Conservation (phyloP, 176 grass and related monocot genomes). For the Raddia guianensis region DNA sequence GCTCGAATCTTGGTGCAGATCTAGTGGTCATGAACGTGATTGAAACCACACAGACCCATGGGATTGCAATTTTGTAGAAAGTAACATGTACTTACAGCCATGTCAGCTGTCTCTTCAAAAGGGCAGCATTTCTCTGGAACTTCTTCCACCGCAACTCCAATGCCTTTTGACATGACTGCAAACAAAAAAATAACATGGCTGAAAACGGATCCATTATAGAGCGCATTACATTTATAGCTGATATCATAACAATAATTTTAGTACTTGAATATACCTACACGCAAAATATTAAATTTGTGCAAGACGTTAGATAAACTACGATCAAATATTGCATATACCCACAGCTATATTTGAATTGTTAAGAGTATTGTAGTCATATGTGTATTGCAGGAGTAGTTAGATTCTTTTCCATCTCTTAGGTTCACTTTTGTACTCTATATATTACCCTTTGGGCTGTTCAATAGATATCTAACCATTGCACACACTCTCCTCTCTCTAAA, state of each 20-base stretch:
- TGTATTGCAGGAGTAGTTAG: too few relatives aligned
- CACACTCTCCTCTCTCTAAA: too few relatives aligned
- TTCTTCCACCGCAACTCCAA: constrained; percentile 80
- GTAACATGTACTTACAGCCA: constrained; percentile 75
- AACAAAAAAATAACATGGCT: constrained; percentile 25
- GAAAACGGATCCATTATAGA: constrained; percentile 12
- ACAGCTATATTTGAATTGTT: not conserved
- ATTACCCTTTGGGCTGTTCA: too few relatives aligned
- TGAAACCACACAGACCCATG: too few relatives aligned
- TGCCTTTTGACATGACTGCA: constrained; percentile 80
- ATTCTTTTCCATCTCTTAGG: too few relatives aligned
- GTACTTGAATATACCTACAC: not conserved
- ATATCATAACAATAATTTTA: constrained; percentile 1
- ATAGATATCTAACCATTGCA: too few relatives aligned
- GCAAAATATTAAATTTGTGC: not conserved
- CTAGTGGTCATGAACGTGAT: too few relatives aligned
- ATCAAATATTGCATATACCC: not conserved
- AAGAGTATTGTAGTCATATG: too few relatives aligned
- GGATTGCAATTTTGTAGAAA: not conserved
- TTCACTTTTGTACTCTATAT: too few relatives aligned
- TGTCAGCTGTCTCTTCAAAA: constrained; percentile 80
- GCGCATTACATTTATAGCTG: not conserved
- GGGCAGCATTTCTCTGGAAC: constrained; percentile 79
- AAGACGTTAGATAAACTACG: not conserved
- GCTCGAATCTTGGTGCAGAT: too few relatives aligned